Base-by-base conservation (phyloP, 306 rosid species). In the Malus asiatica region DNA sequence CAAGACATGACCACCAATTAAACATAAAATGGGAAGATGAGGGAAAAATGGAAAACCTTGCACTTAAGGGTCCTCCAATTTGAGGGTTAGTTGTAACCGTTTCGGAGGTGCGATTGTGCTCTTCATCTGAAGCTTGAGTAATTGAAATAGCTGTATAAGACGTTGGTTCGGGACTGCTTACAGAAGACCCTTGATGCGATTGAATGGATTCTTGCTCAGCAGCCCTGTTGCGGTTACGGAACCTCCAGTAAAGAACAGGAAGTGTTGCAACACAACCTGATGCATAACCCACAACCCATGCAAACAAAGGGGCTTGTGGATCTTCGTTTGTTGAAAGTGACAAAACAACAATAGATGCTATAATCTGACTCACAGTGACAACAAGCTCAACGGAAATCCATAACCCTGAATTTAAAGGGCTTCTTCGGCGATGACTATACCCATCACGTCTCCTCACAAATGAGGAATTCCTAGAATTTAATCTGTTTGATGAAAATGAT, bases 281-380 rank as follows among this genome's bases (percentile, higher is more conserved):
- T 76, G 91, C 91, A 82, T 91, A 91, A 53, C 97, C 97, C 80
- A 91, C 86, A 69, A 91, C 23, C 97, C 97, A 91, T 12, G 82
- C 87, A 75, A 91, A 89, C 77, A 91, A 81, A 11, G 93, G 97
- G 16, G 95, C 90, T 61, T 74, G 89, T 1, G 91, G 93, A 75
- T 77, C 76, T 72, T 91, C 97, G 61, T 88, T 75, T 84, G 87
- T 89, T 3, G 97, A 89, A 72, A 87, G 71, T 19, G 86, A 73
- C 85, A 91, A 75, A 69, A 91, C 89, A 42, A 89, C 80, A 23
- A 88, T 58, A 33, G 97, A 89, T 78, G 95, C 95, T 83, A 89
- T 61, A 72, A 91, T 88, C 84, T 89, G 97, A 84, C 88, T 78
- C 78, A 89, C 80, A 33, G 89, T 89, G 83, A 89, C 86, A 78